Conservation (phyloP, 192 early-diverging fungal species). For the Tieghemiomyces parasiticus region DNA sequence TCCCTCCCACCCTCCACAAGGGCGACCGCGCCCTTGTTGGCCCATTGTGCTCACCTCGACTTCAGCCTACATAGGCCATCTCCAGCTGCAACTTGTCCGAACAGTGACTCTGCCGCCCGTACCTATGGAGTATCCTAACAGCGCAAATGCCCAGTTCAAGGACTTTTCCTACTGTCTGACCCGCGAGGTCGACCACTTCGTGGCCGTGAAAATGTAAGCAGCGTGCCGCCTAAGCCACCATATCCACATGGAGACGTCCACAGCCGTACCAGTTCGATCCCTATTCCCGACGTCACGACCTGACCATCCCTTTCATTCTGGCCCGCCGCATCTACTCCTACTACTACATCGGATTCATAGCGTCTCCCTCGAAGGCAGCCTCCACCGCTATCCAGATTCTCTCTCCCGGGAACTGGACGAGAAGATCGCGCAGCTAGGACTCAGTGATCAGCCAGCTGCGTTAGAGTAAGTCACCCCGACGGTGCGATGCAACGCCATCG, state of each 20-base stretch:
- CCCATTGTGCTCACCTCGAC: no score
- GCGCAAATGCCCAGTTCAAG: conserved; percentile 17
- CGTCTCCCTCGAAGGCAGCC: conserved; percentile 1
- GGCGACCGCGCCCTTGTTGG: no score
- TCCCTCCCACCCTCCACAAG: no score
- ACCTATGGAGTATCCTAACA: conserved; percentile 3
- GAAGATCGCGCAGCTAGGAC: background rate
- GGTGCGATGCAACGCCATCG: no score
- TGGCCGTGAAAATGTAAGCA: conserved; percentile 46
- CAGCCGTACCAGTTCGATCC: no score
- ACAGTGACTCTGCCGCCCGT: background rate
- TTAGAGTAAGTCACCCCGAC: background rate
- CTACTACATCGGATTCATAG: background rate
- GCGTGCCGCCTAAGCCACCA: no score
- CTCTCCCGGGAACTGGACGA: background rate
- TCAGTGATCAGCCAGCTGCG: background rate
- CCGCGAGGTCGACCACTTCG: conserved; percentile 40
- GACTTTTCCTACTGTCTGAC: conserved; percentile 62
- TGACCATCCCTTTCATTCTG: no score
- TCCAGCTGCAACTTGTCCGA: no score
- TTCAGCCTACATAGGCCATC: no score
- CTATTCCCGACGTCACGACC: no score
- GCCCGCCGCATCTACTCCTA: no score
- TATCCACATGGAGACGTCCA: no score
- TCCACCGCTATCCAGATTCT: conserved; percentile 1